Conservation (phyloP, 345 rosid species). For the Aquilaria malaccensis region DNA sequence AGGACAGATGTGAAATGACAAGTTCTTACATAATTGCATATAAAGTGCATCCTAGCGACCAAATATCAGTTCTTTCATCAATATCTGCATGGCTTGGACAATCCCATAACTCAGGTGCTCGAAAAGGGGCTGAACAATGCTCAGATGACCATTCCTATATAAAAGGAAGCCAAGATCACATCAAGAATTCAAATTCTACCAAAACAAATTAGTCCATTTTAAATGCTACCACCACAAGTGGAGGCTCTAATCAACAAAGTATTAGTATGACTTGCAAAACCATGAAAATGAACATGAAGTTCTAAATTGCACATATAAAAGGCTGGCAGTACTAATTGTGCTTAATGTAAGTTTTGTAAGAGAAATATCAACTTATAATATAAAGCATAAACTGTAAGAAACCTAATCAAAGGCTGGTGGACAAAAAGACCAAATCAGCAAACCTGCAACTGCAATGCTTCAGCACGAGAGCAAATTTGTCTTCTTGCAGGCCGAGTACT, state of each 20-base stretch:
- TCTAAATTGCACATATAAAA: background rate
- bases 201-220: too few relatives aligned
- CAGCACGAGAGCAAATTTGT: constrained; percentile 84
- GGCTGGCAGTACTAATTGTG: too few relatives aligned
- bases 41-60: constrained; percentile 98
- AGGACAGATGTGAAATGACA: background rate
- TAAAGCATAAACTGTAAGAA: constrained; percentile 1
- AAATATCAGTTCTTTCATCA: constrained; percentile 96
- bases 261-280: background rate
- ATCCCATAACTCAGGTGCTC: constrained; percentile 99
- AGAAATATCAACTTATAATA: too few relatives aligned
- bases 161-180: constrained; percentile 8
- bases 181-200: background rate
- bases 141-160: constrained; percentile 93
- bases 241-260: background rate
- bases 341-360: too few relatives aligned
- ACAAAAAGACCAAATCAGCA: constrained; percentile 11
- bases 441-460: constrained; percentile 95
- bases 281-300: background rate
- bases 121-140: constrained; percentile 93
- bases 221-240: too few relatives aligned
- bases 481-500: constrained; percentile 83
- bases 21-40: constrained; percentile 86
- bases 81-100: constrained; percentile 93
- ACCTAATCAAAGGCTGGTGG: background rate